Base-by-base conservation (phyloP, 2,329 filamentous ascomycete genomes). In the Keithomyces neogunnii region DNA sequence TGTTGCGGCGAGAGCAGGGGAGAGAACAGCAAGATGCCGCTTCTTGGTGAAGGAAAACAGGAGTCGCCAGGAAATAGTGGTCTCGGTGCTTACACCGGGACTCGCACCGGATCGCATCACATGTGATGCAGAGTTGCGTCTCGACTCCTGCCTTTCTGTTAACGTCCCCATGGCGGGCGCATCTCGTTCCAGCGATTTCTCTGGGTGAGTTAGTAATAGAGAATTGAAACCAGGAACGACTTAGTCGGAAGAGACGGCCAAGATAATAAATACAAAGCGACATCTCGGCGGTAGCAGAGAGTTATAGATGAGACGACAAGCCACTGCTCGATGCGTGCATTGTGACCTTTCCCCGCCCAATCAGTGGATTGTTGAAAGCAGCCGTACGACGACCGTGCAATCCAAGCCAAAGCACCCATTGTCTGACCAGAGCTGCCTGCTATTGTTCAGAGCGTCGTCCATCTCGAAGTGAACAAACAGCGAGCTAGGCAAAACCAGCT, bases 41-140 rank as follows among this genome's bases (percentile, higher is more conserved):
- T 66, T 73, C n/a, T 74, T 80, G 0, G 84, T 87, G 65, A 95
- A 96, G 42, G 72, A 71, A 64, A 96, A 92, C 3, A 96, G 74
- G 45, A 73, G 65, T 32, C 53, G 63, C 66, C 68, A 72, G 28
- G 64, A 64, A 13, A 19, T 32, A 29, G 19, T 26, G 10, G 32
- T 9, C 31, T n/a, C 11, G 13, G 19, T 33, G 33, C 19, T 29
- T 7, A 29, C 40, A 30, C 10, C 3, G 5, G 31, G 33, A 13
- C 4, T 32, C 13, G 38, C 13, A 19, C 9, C 28, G 13, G 9
- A 30, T n/a, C 26, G 38, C 29, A 8, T 3, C 19, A 6, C 19
- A 45, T 45, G 5, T 26, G 42, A 33, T 30, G 29, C 2, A 43
- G 26, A 11, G 26, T 44, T 28, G 40, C 40, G 3, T 10, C 8